These are phyloP conservation scores for Grosmannia clavigera DNA, from an alignment of 2,329 filamentous ascomycete genomes.

Conservation along the genomic window DNA sequence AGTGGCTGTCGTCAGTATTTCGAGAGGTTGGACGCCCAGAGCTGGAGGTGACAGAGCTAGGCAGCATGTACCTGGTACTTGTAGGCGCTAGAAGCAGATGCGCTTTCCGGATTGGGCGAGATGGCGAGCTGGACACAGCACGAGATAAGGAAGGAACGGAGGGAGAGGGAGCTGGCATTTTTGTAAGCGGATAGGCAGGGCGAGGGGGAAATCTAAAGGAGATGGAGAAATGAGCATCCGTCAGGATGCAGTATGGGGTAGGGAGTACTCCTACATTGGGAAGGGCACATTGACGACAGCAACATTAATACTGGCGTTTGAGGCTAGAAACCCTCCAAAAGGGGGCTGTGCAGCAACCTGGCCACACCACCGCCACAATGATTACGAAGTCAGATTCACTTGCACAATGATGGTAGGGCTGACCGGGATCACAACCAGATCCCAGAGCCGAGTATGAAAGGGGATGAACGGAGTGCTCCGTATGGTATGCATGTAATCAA, in stretches of 20 bases:
- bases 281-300: neutral
- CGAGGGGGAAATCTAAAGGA: too few species aligned
- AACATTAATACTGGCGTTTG: too few species aligned
- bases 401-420: neutral
- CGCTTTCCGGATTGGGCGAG: neutral
- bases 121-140: neutral
- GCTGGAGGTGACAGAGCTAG: neutral
- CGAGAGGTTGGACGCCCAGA: too few species aligned
- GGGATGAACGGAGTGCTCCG: neutral
- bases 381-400: neutral
- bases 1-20: too few species aligned
- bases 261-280: neutral
- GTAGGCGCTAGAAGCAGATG: neutral
- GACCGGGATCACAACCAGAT: neutral
- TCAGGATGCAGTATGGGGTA: too few species aligned
- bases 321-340: neutral
- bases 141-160: neutral
- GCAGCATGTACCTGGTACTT: neutral
- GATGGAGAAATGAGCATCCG: too few species aligned
- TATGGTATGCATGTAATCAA: neutral
- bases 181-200: neutral
- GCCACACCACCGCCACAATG: neutral
- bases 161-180: neutral
- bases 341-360: neutral
- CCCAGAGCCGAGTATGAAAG: neutral